phyloP scores from a whole-genome alignment of 2,329 filamentous ascomycete species.

The Clarireedia homoeocarpa region DNA sequence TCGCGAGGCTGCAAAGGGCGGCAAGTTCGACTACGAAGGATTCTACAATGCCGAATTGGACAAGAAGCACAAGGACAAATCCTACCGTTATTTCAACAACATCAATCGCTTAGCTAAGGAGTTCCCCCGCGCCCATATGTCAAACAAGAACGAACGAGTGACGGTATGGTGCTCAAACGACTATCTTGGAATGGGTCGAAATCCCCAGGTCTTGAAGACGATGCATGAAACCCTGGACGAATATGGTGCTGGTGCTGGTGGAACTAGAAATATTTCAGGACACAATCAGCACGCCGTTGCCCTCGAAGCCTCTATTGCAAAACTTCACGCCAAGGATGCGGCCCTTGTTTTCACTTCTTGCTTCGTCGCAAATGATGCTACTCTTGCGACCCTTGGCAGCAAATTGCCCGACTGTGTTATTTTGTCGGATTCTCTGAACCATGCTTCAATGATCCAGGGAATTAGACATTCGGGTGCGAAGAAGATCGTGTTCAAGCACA shows the following conservation, averaged over 20 bases:
- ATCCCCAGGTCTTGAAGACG: constrained; percentile 72
- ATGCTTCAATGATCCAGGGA: constrained; percentile 98
- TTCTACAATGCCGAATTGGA: constrained; percentile 87
- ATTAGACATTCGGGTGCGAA: constrained; percentile 95
- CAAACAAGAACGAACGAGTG: constrained; percentile 72
- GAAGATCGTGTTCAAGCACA: constrained; percentile 99
- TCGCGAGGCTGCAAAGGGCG: constrained; percentile 27
- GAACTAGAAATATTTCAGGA: constrained; percentile 94
- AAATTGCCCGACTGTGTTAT: constrained; percentile 96
- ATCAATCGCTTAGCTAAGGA: constrained; percentile 97
- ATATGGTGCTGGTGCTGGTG: constrained; percentile 91
- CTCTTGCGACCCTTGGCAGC: constrained; percentile 90
- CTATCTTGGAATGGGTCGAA: constrained; percentile 95
- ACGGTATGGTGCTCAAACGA: constrained; percentile 99
- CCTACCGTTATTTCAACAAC: constrained; percentile 99
- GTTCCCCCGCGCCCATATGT: constrained; percentile 91
- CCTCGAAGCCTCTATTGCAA: constrained; percentile 74
- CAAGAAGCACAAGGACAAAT: constrained; percentile 99
- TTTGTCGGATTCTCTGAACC: constrained; percentile 93
- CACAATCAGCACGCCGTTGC: constrained; percentile 92
- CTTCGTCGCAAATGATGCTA: constrained; percentile 97
- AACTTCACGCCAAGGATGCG: constrained; percentile 84
- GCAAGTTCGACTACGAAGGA: constrained; percentile 80
- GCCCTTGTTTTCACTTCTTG: constrained; percentile 95
- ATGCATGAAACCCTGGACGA: constrained; percentile 95